These are phyloP conservation scores for Symmetrospora coprosmae DNA, from an alignment of 768 basidiomycete genomes.

Conservation along the genomic window DNA sequence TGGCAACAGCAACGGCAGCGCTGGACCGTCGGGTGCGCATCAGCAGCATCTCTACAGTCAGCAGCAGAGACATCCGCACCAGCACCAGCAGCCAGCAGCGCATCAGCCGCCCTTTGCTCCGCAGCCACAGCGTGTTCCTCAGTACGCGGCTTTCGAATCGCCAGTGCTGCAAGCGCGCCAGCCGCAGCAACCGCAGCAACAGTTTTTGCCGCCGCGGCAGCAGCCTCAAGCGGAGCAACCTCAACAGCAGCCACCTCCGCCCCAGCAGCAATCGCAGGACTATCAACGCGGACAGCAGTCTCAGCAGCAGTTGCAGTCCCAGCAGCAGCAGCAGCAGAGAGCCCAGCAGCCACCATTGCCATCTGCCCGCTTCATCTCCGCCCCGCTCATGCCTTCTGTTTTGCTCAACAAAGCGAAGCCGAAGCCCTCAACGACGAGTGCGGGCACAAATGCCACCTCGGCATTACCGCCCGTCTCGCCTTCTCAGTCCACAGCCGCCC, in stretches of 20 bases:
- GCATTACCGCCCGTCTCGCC: no score
- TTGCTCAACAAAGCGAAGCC: slow-evolving; percentile 17
- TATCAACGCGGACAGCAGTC: no score
- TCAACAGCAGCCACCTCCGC: no score
- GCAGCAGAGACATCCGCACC: not conserved
- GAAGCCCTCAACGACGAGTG: no score
- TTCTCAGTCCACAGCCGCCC: not conserved
- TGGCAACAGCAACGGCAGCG: not conserved
- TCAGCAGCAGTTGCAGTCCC: not conserved
- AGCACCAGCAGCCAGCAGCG: not conserved
- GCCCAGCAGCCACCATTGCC: not conserved
- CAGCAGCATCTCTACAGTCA: not conserved
- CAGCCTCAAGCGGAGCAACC: no score
- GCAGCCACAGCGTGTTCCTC: not conserved
- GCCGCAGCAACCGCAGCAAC: no score
- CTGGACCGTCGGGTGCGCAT: no score
- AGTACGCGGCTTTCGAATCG: no score
- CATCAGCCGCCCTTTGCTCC: not conserved
- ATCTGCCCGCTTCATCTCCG: not conserved
- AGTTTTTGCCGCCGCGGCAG: no score
- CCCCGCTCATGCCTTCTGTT: slow-evolving; percentile 18
- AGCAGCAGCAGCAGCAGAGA: not conserved
- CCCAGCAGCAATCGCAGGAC: no score
- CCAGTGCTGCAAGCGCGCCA: no score
- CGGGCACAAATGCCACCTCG: no score